Percentiles rank a stretch among this genome's conserved stretches.
Conservation (phyloP, 345 rosid genomes). For the Arabidopsis suecica region DNA sequence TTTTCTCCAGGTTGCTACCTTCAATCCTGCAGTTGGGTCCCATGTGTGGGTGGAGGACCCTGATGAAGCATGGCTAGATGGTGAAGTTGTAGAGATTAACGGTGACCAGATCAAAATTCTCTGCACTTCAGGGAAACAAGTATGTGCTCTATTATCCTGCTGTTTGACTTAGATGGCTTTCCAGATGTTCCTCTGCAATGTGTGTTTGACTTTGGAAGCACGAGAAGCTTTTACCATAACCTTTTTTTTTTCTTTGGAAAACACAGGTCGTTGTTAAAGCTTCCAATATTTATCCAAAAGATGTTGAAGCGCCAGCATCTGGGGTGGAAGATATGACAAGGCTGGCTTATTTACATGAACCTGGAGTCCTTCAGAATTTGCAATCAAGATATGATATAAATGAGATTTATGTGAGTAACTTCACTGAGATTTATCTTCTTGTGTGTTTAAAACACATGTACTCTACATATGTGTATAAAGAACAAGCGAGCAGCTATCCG, state of each 20-base stretch:
- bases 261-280: slow-evolving; percentile 72
- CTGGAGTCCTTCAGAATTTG: slow-evolving; percentile 94
- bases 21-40: slow-evolving; percentile 70
- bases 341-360: slow-evolving; percentile 98
- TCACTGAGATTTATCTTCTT: slow-evolving; percentile 55
- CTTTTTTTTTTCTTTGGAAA: background rate
- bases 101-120: slow-evolving; percentile 80
- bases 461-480: slow-evolving; percentile 9
- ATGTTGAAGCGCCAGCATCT: slow-evolving; percentile 84
- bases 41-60: slow-evolving; percentile 95
- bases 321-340: slow-evolving; percentile 99
- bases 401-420: slow-evolving; percentile 86
- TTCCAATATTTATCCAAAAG: slow-evolving; percentile 79
- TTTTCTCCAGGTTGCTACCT: slow-evolving; percentile 62
- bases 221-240: background rate
- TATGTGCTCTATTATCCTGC: slow-evolving; percentile 46
- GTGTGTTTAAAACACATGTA: background rate
- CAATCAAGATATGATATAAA: slow-evolving; percentile 97
- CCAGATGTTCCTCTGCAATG: slow-evolving; percentile 4
- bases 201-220: slow-evolving; percentile 19
- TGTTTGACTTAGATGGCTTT: background rate
- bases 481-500: background rate
- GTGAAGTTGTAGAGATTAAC: slow-evolving; percentile 76
- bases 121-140: slow-evolving; percentile 88
- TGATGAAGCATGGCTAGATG: slow-evolving; percentile 90